Conservation (phyloP, 768 basidiomycete genomes). For the Lentinula lateritia region DNA sequence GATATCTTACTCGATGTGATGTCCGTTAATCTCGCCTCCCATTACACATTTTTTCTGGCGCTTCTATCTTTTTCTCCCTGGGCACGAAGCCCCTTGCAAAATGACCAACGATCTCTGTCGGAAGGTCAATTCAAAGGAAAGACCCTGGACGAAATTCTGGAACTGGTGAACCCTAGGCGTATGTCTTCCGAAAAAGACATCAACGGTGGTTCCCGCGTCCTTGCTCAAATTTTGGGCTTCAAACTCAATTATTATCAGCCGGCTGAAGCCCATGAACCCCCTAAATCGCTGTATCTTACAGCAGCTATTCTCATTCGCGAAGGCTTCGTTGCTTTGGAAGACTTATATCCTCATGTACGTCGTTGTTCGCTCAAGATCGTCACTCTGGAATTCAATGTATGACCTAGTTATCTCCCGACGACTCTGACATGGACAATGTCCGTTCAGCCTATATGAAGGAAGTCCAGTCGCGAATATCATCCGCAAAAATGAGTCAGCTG, state of each 20-base stretch:
- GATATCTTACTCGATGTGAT: slow-evolving; percentile 93
- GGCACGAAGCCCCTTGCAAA: slow-evolving; percentile 43
- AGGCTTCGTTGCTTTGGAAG: slow-evolving; percentile 80
- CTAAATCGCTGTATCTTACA: slow-evolving; percentile 71
- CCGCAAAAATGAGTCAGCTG: slow-evolving; percentile 68
- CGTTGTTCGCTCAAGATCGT: not conserved
- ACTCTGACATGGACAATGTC: slow-evolving; percentile 68
- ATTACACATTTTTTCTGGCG: slow-evolving; percentile 86
- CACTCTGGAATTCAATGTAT: slow-evolving; percentile 7
- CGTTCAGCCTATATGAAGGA: slow-evolving; percentile 61
- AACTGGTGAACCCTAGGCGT: slow-evolving; percentile 40
- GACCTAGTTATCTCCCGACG: slow-evolving; percentile 63
- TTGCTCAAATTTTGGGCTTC: slow-evolving; percentile 95
- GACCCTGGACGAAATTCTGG: slow-evolving; percentile 61
- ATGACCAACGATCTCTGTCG: slow-evolving; percentile 28
- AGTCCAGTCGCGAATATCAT: slow-evolving; percentile 59
- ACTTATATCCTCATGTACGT: slow-evolving; percentile 89
- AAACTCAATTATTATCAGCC: slow-evolving; percentile 88
- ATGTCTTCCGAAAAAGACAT: slow-evolving; percentile 6
- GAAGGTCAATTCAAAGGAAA: slow-evolving; percentile 49
- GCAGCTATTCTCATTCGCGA: slow-evolving; percentile 88
- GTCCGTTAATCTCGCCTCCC: slow-evolving; percentile 72
- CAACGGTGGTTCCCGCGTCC: slow-evolving; percentile 46
- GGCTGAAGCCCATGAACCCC: slow-evolving; percentile 54
- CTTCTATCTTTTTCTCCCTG: slow-evolving; percentile 86